These are phyloP conservation scores for Verticillium klebahnii DNA, from an alignment of 2,329 filamentous ascomycete genomes.

Conservation along the genomic window DNA sequence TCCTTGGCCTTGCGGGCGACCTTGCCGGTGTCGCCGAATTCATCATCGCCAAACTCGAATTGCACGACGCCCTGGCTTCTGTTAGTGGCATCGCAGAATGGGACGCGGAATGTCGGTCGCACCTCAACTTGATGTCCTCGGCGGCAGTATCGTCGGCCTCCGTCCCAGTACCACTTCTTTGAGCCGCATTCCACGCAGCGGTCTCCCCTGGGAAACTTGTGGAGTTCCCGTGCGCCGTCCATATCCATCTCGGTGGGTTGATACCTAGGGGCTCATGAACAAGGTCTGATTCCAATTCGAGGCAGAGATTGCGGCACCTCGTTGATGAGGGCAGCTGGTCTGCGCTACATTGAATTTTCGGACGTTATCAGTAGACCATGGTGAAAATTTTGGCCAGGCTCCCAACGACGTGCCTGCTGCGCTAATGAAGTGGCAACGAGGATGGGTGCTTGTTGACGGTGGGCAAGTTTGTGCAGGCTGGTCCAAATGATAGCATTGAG, in stretches of 20 bases:
- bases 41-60: conserved; percentile 59
- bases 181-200: conserved; percentile 65
- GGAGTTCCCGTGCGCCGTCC: conserved; percentile 27
- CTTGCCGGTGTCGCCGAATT: conserved; percentile 57
- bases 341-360: background rate
- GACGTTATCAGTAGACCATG: background rate
- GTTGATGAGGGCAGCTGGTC: background rate
- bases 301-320: background rate
- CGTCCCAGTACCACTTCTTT: conserved; percentile 66
- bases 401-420: no score
- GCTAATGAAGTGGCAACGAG: no score
- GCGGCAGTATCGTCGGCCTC: conserved; percentile 73
- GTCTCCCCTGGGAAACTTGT: conserved; percentile 48
- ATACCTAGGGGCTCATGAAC: background rate
- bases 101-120: conserved; percentile 13
- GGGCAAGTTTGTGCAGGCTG: no score
- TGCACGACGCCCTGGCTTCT: conserved; percentile 45
- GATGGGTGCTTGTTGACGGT: no score
- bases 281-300: background rate
- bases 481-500: no score
- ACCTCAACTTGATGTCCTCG: conserved; percentile 78
- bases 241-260: background rate
- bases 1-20: conserved; percentile 55
- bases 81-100: background rate
- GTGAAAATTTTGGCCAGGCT: no score